These are phyloP conservation scores for Xylariaceae sp. DNA, from an alignment of 2,329 filamentous ascomycete genomes.

Conservation along the genomic window DNA sequence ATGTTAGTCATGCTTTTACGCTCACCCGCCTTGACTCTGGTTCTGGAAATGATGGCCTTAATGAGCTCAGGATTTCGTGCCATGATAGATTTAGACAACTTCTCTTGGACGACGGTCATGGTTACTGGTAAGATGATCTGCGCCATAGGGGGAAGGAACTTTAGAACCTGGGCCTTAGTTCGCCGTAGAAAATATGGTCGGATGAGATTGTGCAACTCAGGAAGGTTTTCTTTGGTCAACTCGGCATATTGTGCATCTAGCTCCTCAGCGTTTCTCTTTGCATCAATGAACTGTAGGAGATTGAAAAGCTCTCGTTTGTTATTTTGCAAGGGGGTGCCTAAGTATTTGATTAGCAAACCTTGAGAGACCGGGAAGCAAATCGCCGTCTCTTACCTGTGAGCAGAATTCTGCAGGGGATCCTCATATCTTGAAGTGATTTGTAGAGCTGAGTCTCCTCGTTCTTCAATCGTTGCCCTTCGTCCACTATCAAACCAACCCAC, in stretches of 20 bases:
- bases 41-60: conserved; percentile 79
- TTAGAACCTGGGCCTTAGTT: conserved; percentile 89
- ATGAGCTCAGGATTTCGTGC: conserved; percentile 90
- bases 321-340: conserved; percentile 86
- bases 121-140: conserved; percentile 96
- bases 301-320: conserved; percentile 96
- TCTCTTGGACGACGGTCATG: conserved; percentile 93
- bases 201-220: conserved; percentile 82
- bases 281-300: conserved; percentile 91
- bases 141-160: conserved; percentile 89
- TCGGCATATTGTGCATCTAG: conserved; percentile 78
- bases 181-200: conserved; percentile 73
- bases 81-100: conserved; percentile 91
- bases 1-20: conserved; percentile 90
- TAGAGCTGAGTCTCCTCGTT: conserved; percentile 90
- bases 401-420: conserved; percentile 82
- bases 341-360: conserved; percentile 28
- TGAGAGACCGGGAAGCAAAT: not conserved
- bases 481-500: conserved; percentile 89
- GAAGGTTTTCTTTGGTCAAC: conserved; percentile 83
- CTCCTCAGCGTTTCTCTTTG: conserved; percentile 68
- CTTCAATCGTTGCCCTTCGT: conserved; percentile 94
- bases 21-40: conserved; percentile 71
- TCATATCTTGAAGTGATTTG: conserved; percentile 72
- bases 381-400: conserved; percentile 67